A percentile compares a stretch with the other conserved stretches of the same genome.
These are phyloP conservation scores for Geoglossum glabrum DNA, from an alignment of 495 filamentous ascomycete genomes.

Conservation along the genomic window DNA sequence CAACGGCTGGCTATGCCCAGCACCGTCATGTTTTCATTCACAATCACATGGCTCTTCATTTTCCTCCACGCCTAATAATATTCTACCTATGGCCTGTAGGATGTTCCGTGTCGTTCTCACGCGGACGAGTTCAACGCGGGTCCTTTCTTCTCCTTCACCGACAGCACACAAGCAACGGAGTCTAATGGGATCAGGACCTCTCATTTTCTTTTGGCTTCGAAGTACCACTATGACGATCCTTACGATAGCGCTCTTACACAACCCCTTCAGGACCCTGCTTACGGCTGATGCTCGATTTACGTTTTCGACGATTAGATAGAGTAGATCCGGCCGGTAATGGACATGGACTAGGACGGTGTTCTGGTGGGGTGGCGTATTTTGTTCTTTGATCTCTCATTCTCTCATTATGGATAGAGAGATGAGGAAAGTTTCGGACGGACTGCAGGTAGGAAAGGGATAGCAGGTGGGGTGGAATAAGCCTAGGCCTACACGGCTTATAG, in stretches of 20 bases:
- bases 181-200: neutral
- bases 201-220: neutral
- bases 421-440: no score
- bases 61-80: neutral
- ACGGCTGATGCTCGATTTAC: neutral
- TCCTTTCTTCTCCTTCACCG: neutral
- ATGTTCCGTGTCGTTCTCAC: neutral
- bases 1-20: neutral
- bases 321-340: neutral
- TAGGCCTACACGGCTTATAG: no score
- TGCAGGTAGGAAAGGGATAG: no score
- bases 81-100: neutral
- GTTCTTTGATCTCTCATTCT: neutral
- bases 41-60: neutral
- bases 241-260: neutral
- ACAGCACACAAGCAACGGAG: neutral
- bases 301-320: neutral
- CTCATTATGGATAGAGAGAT: neutral
- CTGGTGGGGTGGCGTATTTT: no score
- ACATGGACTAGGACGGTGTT: neutral
- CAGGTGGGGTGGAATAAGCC: no score
- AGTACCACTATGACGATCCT: neutral
- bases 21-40: neutral
- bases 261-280: neutral
- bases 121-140: neutral